Percentiles rank a stretch among this genome's conserved stretches.
phyloP scores from a whole-genome alignment of 495 filamentous ascomycete species.

The Tuber umbilicatum region DNA sequence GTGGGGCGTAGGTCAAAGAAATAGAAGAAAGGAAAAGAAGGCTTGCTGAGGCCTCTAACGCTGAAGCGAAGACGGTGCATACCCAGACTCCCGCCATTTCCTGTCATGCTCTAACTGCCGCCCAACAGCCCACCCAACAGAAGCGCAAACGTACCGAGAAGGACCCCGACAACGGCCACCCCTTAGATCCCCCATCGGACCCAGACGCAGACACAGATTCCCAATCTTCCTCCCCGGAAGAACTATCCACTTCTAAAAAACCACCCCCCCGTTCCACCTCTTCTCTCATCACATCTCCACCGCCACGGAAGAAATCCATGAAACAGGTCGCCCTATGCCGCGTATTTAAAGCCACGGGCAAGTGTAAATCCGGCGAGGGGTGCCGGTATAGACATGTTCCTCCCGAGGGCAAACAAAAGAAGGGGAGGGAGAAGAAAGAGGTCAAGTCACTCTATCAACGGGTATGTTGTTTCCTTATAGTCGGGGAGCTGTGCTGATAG shows the following conservation, averaged over 20 bases:
- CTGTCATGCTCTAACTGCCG: background rate
- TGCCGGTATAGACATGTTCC: conserved; percentile 48
- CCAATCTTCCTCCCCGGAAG: conserved; percentile 7
- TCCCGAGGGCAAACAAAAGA: conserved; percentile 17
- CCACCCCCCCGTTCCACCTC: conserved; percentile 40
- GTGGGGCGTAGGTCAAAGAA: conserved; percentile 41
- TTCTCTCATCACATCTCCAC: background rate
- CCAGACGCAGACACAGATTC: background rate
- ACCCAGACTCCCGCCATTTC: background rate
- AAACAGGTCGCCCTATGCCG: conserved; percentile 44
- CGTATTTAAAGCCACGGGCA: conserved; percentile 48
- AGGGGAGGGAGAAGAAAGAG: conserved; percentile 4
- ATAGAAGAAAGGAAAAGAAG: conserved; percentile 42
- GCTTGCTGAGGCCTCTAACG: background rate
- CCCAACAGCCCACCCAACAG: background rate
- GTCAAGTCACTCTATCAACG: conserved; percentile 50
- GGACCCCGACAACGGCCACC: conserved; percentile 8
- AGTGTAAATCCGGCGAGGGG: conserved; percentile 46
- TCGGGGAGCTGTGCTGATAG: conserved; percentile 1
- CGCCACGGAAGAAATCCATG: conserved; percentile 37
- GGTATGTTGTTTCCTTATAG: conserved; percentile 43
- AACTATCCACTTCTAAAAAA: background rate
- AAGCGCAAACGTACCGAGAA: conserved; percentile 22
- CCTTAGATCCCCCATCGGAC: conserved; percentile 5
- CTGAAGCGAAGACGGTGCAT: background rate